Percentiles rank a stretch among this genome's conserved stretches.
Conservation (phyloP, 2,329 filamentous ascomycete species). For the Neofusicoccum laricinum region DNA sequence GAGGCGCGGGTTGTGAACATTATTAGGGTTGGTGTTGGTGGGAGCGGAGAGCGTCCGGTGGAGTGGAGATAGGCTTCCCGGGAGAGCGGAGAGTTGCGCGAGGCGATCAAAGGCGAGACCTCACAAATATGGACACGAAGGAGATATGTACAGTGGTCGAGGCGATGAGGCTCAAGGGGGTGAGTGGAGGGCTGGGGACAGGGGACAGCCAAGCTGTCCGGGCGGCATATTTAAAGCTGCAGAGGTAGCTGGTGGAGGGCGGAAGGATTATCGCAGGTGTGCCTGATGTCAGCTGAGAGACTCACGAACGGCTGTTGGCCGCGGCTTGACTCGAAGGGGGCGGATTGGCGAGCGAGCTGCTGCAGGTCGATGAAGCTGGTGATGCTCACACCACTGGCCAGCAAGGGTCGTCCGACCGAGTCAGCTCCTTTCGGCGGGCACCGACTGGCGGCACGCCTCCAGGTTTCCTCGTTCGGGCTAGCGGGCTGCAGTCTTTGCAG, state of each 20-base stretch:
- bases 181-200: background rate
- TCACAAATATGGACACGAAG: background rate
- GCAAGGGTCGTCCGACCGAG: background rate
- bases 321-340: background rate
- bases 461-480: background rate
- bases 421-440: constrained; percentile 6
- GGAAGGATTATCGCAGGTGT: background rate
- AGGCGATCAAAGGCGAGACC: background rate
- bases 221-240: constrained; percentile 4
- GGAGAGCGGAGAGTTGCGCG: background rate
- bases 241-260: background rate
- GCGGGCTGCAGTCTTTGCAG: background rate
- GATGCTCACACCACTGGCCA: constrained; percentile 6
- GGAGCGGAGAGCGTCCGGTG: background rate
- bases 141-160: background rate
- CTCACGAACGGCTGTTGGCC: background rate
- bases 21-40: background rate
- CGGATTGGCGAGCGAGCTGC: too few relatives aligned
- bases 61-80: background rate
- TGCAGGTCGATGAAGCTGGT: background rate
- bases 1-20: constrained; percentile 1
- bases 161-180: background rate
- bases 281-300: background rate
- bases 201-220: background rate
- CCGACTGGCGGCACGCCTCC: background rate